Conservation (phyloP, 108 stramenopile genomes). For the Nannochloropsis granulata region DNA sequence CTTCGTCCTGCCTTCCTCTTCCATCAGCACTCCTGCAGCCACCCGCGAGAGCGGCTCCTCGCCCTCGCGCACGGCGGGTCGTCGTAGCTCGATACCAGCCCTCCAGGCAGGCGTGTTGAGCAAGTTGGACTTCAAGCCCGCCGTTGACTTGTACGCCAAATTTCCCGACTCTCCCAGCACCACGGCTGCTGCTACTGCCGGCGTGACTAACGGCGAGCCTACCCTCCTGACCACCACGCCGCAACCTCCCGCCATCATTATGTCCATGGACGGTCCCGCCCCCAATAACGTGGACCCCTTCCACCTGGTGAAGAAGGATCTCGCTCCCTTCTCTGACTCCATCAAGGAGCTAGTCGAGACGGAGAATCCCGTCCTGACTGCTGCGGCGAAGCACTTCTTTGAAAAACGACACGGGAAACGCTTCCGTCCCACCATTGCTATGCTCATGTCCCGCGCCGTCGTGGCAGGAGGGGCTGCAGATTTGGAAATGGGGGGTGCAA, state of each 20-base stretch:
- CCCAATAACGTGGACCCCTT: slow-evolving; percentile 34
- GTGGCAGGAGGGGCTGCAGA: slow-evolving; percentile 25
- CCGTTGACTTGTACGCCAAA: neutral
- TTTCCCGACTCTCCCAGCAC: neutral
- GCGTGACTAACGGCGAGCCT: neutral
- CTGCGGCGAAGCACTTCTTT: slow-evolving; percentile 95
- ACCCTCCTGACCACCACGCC: neutral
- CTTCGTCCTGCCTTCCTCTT: neutral
- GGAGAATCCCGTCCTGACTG: slow-evolving; percentile 87
- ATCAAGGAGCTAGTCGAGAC: slow-evolving; percentile 89
- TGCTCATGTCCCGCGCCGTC: slow-evolving; percentile 71
- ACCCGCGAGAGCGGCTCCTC: neutral
- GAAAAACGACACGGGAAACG: slow-evolving; percentile 90
- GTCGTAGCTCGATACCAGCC: neutral
- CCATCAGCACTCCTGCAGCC: neutral
- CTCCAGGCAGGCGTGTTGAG: neutral
- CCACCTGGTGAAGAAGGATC: slow-evolving; percentile 44
- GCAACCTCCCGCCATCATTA: neutral
- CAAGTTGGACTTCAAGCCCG: neutral
- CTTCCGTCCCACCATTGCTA: slow-evolving; percentile 86
- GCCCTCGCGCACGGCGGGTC: neutral
- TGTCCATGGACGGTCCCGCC: neutral
- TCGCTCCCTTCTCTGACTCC: slow-evolving; percentile 77
- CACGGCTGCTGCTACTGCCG: neutral
- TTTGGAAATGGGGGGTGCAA: neutral